Percentiles rank a stretch among this genome's conserved stretches.
These are phyloP conservation scores for Danielia reshetovae DNA, from an alignment of 805 yeast genomes.

Conservation along the genomic window DNA sequence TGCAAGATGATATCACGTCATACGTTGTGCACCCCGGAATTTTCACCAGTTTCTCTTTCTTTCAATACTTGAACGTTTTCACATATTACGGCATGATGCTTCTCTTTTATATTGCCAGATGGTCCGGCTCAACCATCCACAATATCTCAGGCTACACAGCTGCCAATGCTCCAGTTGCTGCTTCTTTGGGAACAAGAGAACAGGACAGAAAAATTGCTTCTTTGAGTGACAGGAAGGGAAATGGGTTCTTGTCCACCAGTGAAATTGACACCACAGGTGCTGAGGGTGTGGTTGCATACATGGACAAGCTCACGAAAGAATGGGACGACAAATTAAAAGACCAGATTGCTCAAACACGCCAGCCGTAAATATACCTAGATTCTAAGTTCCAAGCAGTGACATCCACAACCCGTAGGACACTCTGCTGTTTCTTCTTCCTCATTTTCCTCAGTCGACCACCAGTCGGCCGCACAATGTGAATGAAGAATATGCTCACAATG, in stretches of 20 bases:
- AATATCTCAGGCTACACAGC: constrained; percentile 85
- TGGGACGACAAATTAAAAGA: constrained; percentile 76
- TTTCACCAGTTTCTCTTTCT: constrained; percentile 78
- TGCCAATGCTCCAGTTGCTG: constrained; percentile 72
- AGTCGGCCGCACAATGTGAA: constrained; percentile 67
- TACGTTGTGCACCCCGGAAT: constrained; percentile 93
- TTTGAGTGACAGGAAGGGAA: constrained; percentile 61
- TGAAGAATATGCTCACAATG: constrained; percentile 79
- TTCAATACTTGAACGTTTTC: constrained; percentile 68
- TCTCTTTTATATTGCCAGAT: constrained; percentile 78
- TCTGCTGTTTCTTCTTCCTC: constrained; percentile 4
- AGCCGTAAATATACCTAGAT: constrained; percentile 7
- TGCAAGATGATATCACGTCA: constrained; percentile 55
- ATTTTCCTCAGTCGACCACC: constrained; percentile 27
- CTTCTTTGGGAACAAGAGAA: constrained; percentile 50
- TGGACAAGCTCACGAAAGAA: constrained; percentile 51
- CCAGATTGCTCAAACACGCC: constrained; percentile 60
- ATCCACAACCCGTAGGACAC: constrained; percentile 19
- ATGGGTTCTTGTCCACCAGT: constrained; percentile 53
- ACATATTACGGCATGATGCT: constrained; percentile 83
- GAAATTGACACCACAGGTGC: constrained; percentile 63
- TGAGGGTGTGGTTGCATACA: constrained; percentile 60
- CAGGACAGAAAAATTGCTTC: constrained; percentile 64
- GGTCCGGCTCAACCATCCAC: constrained; percentile 83
- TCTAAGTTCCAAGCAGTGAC: constrained; percentile 9